phyloP scores from a whole-genome alignment of 192 early-diverging fungal species.

The Coemansia sp. region DNA sequence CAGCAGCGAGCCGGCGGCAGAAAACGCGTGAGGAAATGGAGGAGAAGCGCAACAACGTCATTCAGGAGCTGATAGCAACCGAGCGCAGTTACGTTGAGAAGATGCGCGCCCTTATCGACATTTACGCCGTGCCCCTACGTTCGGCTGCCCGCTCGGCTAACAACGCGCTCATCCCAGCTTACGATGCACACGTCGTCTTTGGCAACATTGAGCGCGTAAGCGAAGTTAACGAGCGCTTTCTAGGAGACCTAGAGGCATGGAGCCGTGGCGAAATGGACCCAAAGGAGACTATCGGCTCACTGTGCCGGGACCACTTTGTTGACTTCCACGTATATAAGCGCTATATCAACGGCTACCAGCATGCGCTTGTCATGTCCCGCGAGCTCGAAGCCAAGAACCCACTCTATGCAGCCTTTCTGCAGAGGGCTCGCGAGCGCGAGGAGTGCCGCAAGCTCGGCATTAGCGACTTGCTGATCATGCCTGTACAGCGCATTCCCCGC shows the following conservation, averaged over 20 bases:
- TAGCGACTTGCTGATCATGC: slow-evolving; percentile 74
- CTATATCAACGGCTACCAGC: slow-evolving; percentile 65
- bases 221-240: slow-evolving; percentile 59
- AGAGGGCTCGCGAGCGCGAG: slow-evolving; percentile 60
- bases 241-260: slow-evolving; percentile 58
- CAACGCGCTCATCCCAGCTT: slow-evolving; percentile 61
- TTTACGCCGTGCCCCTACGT: slow-evolving; percentile 61
- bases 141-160: slow-evolving; percentile 56
- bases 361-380: slow-evolving; percentile 58
- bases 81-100: slow-evolving; percentile 67
- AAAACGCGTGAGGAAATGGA: slow-evolving; percentile 52
- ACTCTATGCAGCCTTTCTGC: slow-evolving; percentile 57
- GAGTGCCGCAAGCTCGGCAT: slow-evolving; percentile 67
- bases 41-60: slow-evolving; percentile 56
- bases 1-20: slow-evolving; percentile 20
- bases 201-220: slow-evolving; percentile 64
- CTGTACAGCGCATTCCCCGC: slow-evolving; percentile 79
- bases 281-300: slow-evolving; percentile 54
- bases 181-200: slow-evolving; percentile 63
- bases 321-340: slow-evolving; percentile 66
- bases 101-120: slow-evolving; percentile 57
- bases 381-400: slow-evolving; percentile 60
- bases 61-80: slow-evolving; percentile 64
- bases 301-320: slow-evolving; percentile 60
- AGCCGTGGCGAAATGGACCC: slow-evolving; percentile 48